A percentile compares a stretch with the other conserved stretches of the same genome.
phyloP scores from a whole-genome alignment of 108 stramenopile genomes.

The Conticribra weissflogii region DNA sequence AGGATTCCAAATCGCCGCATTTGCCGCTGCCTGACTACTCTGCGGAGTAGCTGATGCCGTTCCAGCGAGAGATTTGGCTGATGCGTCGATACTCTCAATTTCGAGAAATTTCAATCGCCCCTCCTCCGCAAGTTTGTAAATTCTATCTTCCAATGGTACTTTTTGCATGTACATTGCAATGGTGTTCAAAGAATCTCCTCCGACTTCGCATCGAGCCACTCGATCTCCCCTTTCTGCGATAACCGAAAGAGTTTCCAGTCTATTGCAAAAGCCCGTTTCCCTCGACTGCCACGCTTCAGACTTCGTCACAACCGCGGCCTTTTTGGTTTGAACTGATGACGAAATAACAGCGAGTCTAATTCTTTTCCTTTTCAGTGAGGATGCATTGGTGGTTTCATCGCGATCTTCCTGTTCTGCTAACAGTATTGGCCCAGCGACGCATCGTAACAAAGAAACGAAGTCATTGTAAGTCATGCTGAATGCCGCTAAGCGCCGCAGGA shows the following conservation, averaged over 20 bases:
- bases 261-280: constrained; percentile 66
- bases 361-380: constrained; percentile 32
- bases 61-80: constrained; percentile 55
- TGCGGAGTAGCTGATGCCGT: constrained; percentile 53
- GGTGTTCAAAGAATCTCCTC: constrained; percentile 81
- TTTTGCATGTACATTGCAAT: constrained; percentile 80
- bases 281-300: constrained; percentile 61
- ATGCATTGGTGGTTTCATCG: constrained; percentile 16
- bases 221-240: constrained; percentile 78
- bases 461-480: constrained; percentile 88
- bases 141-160: constrained; percentile 72
- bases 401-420: constrained; percentile 51
- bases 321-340: constrained; percentile 60
- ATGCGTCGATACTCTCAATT: constrained; percentile 70
- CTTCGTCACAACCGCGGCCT: constrained; percentile 26
- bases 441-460: constrained; percentile 79
- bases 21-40: constrained; percentile 45
- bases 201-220: constrained; percentile 69
- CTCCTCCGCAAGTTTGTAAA: constrained; percentile 77
- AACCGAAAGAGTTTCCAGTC: constrained; percentile 74
- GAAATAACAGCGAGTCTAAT: constrained; percentile 80
- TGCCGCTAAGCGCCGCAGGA: constrained; percentile 75
- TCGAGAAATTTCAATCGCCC: constrained; percentile 79
- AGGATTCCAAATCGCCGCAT: constrained; percentile 72
- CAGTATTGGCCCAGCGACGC: constrained; percentile 76